A percentile compares a stretch with the other conserved stretches of the same genome.
These are phyloP conservation scores for Apiospora kogelbergensis DNA, from an alignment of 2,329 filamentous ascomycete genomes.

Conservation along the genomic window DNA sequence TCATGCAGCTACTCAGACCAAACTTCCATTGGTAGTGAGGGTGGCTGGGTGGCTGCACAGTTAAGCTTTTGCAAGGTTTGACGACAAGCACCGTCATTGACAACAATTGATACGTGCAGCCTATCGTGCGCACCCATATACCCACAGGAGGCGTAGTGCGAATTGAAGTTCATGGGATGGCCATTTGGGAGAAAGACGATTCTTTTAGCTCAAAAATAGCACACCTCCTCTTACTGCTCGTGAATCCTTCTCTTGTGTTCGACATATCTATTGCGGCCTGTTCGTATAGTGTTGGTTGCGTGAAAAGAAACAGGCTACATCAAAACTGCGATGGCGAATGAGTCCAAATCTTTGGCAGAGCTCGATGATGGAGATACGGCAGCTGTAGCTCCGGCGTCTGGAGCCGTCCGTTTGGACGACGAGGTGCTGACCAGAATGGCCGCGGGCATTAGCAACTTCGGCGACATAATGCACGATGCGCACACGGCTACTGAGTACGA, in stretches of 20 bases:
- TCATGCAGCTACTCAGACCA: not conserved
- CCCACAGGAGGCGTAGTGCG: not conserved
- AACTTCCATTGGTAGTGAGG: not conserved
- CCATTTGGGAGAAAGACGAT: not conserved
- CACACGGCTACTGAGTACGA: not conserved
- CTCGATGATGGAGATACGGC: not conserved
- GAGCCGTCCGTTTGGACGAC: not conserved
- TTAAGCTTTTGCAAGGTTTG: not conserved
- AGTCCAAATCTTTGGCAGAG: not conserved
- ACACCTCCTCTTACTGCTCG: not conserved
- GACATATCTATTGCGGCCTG: not conserved
- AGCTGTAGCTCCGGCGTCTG: not conserved
- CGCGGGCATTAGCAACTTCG: not conserved
- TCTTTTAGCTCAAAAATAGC: not conserved
- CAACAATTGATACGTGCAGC: not conserved
- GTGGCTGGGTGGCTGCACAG: too few species aligned
- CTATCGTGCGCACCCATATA: not conserved
- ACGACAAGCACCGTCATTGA: not conserved
- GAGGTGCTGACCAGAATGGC: not conserved
- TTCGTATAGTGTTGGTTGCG: not conserved
- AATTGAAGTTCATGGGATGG: not conserved
- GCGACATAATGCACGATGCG: not conserved
- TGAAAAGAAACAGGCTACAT: not conserved
- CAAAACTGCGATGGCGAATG: not conserved
- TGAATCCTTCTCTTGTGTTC: not conserved